Percentiles rank a stretch among this genome's conserved stretches.
These are phyloP conservation scores for Salix arbutifolia DNA, from an alignment of 345 rosid genomes.

Conservation along the genomic window DNA sequence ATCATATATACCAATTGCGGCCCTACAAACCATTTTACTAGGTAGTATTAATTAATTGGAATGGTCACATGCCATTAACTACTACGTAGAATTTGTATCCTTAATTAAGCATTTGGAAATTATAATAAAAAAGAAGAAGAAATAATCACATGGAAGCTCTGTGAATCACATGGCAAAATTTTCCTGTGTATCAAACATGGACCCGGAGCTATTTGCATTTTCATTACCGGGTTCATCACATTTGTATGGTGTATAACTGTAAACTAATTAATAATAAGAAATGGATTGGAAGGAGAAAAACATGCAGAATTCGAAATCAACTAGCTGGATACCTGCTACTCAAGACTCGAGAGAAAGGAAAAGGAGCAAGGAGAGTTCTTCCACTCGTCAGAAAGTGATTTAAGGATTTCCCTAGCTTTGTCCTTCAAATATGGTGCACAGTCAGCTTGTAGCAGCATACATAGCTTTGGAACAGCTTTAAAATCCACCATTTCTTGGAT, in stretches of 20 bases:
- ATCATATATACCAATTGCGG: too few relatives aligned
- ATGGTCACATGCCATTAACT: not conserved
- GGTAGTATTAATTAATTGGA: too few relatives aligned
- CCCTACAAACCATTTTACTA: too few relatives aligned
- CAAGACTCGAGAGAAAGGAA: conserved; percentile 3
- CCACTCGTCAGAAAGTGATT: conserved; percentile 50
- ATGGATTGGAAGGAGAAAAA: not conserved
- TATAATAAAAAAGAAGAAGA: not conserved
- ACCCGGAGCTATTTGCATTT: not conserved
- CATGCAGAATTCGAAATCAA: not conserved
- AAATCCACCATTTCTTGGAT: conserved; percentile 55
- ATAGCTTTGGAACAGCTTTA: conserved; percentile 59
- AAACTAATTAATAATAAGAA: not conserved
- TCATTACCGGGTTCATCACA: not conserved
- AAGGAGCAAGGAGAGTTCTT: conserved; percentile 53
- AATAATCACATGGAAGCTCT: not conserved
- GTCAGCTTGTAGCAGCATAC: conserved; percentile 39
- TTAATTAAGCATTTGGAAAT: not conserved
- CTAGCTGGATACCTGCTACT: not conserved
- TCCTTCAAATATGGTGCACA: conserved; percentile 44
- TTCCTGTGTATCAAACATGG: not conserved
- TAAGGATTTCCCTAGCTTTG: conserved; percentile 49
- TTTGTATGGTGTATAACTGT: not conserved
- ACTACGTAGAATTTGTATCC: not conserved
- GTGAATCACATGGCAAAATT: not conserved